Percentiles rank a stretch among this genome's conserved stretches.
Evolutionary conservation across 352 stramenopile species (phyloP).

Genomic region (Phytopythium aichiense): DNA sequence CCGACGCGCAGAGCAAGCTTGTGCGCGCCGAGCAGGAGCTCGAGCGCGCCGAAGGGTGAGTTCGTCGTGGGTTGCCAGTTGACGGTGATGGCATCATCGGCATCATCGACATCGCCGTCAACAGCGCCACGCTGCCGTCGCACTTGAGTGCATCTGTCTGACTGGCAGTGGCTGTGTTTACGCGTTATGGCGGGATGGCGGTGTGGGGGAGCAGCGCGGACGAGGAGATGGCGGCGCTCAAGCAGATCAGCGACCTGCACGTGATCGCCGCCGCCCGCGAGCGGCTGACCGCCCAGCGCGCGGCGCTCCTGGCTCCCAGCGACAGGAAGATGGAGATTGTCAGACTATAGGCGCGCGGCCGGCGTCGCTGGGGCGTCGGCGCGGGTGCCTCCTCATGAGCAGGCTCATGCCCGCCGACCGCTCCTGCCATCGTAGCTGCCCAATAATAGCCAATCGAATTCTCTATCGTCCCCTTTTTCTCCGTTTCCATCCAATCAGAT

Average conservation of each 20-base stretch:
- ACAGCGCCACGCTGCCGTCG: too few relatives aligned
- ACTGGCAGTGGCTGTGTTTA: not conserved
- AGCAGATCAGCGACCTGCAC: conserved; percentile 14
- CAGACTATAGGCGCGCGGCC: conserved; percentile 18
- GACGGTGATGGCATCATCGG: not conserved
- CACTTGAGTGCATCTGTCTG: not conserved
- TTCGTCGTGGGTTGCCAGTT: not conserved
- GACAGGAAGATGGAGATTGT: conserved; percentile 40
- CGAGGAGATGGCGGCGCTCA: conserved; percentile 23
- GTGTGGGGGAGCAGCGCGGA: not conserved
- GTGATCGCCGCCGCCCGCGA: conserved; percentile 20
- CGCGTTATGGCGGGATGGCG: not conserved
- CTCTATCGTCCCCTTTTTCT: not conserved
- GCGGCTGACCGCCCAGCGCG: conserved; percentile 19
- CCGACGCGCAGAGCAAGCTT: conserved; percentile 15
- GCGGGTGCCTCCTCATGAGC: not conserved
- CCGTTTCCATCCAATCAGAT: not conserved
- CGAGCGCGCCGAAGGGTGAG: conserved; percentile 14
- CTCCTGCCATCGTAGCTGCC: too few relatives aligned
- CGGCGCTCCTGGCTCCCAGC: conserved; percentile 12
- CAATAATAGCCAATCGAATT: not conserved
- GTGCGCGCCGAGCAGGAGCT: conserved; percentile 12
- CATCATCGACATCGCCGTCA: not conserved
- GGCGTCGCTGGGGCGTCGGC: not conserved
- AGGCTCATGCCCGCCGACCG: not conserved